Percentiles rank a stretch among this genome's conserved stretches.
phyloP scores from a whole-genome alignment of 2,329 filamentous ascomycete genomes.

The Arthrobotrys megalospora region DNA sequence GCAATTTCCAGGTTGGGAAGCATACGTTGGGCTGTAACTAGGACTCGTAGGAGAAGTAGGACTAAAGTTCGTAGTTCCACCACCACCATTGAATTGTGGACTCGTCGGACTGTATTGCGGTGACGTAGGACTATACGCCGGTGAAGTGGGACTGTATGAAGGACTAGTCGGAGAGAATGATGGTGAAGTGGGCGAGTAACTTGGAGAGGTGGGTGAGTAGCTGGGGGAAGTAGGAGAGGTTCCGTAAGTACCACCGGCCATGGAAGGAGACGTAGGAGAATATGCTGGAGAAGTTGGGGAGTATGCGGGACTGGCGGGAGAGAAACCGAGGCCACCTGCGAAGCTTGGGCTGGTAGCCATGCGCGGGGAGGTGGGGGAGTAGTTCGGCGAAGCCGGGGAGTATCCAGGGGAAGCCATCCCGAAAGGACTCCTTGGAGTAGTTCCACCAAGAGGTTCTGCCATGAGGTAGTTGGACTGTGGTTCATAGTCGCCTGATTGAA shows the following conservation, averaged over 20 bases:
- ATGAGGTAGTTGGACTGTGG: constrained; percentile 73
- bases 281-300: constrained; percentile 76
- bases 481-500: constrained; percentile 79
- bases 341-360: constrained; percentile 74
- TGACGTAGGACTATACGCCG: constrained; percentile 63
- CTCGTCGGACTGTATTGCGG: constrained; percentile 65
- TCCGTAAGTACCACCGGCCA: constrained; percentile 71
- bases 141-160: constrained; percentile 64
- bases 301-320: constrained; percentile 72
- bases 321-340: constrained; percentile 71
- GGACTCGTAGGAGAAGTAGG: constrained; percentile 79
- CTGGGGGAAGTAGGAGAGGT: constrained; percentile 78
- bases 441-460: constrained; percentile 66
- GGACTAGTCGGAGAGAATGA: constrained; percentile 72
- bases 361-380: constrained; percentile 83
- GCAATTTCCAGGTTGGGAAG: neutral
- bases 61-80: constrained; percentile 70
- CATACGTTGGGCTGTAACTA: constrained; percentile 78
- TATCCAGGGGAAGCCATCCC: constrained; percentile 78
- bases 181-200: constrained; percentile 76
- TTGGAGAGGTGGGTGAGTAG: constrained; percentile 80
- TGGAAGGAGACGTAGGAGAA: constrained; percentile 81
- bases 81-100: constrained; percentile 65
- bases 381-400: constrained; percentile 75
- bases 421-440: constrained; percentile 82